Base-by-base conservation (phyloP, 371 early-diverging fungal genomes). In the Haplosporangium sp. region DNA sequence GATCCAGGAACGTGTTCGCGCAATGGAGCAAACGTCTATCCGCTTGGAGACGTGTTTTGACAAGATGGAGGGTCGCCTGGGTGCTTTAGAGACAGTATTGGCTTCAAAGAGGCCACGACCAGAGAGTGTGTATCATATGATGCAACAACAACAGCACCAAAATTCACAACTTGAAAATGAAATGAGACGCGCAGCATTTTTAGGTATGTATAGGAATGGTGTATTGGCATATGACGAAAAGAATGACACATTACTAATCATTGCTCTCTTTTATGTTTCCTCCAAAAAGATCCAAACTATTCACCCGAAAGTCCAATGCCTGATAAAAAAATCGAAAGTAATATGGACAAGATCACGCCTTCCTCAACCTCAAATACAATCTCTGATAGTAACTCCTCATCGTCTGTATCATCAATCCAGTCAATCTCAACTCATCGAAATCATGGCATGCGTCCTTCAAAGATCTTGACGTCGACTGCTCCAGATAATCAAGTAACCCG, bases 1-100 rank as follows among this genome's bases (percentile, higher is more conserved):
- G 40, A 71, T 76, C 52, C 77, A 76, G 42, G 77, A 76, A 17
- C 71, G 77, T 27, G 77, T 76, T 13, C 38, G 56, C 27, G 77
- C 77, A 4, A 71, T 76, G 77, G 77, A 76, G 11, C 72, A 68
- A 44, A 76, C 67, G 2, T 68, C 68, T 2, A 50, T 57, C 1
- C 60, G 77, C 1, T 38, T 76, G 10, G 77, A 71, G 40, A 38
- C 17, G 6, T 76, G 77, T 27, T 76, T 76, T 58, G 72, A 76
- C 27, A 68, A 71, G 44, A 76, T 71, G 72, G 72, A 76, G 10
- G 65, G 72, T 8, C 72, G 77, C 15, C 37, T 76, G 13, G 77
- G 77, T 0, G 72, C 72, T 17, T 52, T 76, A 40, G 77, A 76
- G 50, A 71, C 68, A 1, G 67, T 75, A 3, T 42, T 75, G 35